Evolutionary conservation across 306 rosid species (phyloP), one percentile per base, ranked within the genome.

Genomic region (Parietaria judaica): DNA sequence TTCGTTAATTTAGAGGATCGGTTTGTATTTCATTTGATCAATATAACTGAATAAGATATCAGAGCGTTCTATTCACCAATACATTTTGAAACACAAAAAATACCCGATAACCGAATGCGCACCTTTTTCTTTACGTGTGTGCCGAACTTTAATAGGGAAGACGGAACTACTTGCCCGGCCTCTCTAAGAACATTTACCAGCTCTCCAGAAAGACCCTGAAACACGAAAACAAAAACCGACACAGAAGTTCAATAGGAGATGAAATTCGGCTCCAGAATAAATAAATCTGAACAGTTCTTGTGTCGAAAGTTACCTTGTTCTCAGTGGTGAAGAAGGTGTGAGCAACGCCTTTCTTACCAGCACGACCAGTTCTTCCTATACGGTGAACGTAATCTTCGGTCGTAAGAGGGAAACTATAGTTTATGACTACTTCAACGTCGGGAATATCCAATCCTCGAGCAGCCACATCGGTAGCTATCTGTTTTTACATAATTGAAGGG

Each of bases 401-500:
- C 14, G 95, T 94, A 37, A 88, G 90, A 56, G 90, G 97, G 76
- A 88, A 94, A 67, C 97, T 94, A 66, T 80, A 92, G 77, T 88
- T 94, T 71, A 94, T 86, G 69, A 88, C 99, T 15, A 86, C 99
- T 77, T 88, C 97, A 39, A 94, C 99, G 64, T 88, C 95, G 11
- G 97, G 97, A 76, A 88, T 94, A 73, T 94, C 99, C 81, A 94
- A 86, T 70, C 95, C 96, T 12, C 97, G 88, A 39, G 99, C 99
- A 11, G 94, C 99, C 64, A 94, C 99, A 71, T 94, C 99, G 50
- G 97, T 94, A 43, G 97, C 99, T 79, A 94, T 72, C 99, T 94
- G 80, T 48, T 48, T 53, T 60, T 49, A 8, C 58, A 72, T 50
- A 52, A 52, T 66, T 37, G 49, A 67, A 45, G 0, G 11, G 13